Conservation (phyloP, 305 asterid species). For the Solanum hybrid region DNA sequence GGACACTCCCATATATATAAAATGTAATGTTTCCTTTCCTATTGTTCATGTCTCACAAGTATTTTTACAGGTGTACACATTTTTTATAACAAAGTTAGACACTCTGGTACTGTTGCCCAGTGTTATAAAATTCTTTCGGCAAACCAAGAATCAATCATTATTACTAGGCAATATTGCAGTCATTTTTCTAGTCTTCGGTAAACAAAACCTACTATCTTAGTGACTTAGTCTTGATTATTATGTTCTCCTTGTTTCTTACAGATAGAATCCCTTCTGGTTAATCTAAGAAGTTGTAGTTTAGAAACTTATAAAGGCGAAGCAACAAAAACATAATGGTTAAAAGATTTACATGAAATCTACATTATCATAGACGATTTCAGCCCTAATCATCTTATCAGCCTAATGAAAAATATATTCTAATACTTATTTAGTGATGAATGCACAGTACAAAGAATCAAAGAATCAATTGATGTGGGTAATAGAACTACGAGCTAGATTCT, state of each 20-base stretch:
- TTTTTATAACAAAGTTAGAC: constrained; percentile 62
- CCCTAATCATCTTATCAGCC: too few species aligned
- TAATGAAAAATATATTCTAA: too few species aligned
- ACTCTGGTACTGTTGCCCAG: constrained; percentile 65
- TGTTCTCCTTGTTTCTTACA: constrained; percentile 49
- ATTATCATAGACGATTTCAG: too few species aligned
- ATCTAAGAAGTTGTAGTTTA: too few species aligned
- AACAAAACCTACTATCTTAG: constrained; percentile 5
- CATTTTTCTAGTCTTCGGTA: constrained; percentile 75
- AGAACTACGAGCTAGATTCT: too few species aligned
- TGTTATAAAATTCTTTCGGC: constrained; percentile 43
- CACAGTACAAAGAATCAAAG: too few species aligned
- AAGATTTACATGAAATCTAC: too few species aligned
- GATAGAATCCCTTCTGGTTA: not conserved
- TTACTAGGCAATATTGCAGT: constrained; percentile 62
- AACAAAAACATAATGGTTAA: not conserved
- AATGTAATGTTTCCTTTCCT: not conserved
- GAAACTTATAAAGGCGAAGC: too few species aligned
- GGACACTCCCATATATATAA: not conserved
- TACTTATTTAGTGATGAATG: too few species aligned
- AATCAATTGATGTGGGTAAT: too few species aligned
- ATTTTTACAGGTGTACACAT: constrained; percentile 45
- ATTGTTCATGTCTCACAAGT: not conserved
- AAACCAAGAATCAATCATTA: constrained; percentile 34
- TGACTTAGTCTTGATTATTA: constrained; percentile 28